Evolutionary conservation across 139 green algal genomes (phyloP).

Genomic region (Micractinium conductrix): DNA sequence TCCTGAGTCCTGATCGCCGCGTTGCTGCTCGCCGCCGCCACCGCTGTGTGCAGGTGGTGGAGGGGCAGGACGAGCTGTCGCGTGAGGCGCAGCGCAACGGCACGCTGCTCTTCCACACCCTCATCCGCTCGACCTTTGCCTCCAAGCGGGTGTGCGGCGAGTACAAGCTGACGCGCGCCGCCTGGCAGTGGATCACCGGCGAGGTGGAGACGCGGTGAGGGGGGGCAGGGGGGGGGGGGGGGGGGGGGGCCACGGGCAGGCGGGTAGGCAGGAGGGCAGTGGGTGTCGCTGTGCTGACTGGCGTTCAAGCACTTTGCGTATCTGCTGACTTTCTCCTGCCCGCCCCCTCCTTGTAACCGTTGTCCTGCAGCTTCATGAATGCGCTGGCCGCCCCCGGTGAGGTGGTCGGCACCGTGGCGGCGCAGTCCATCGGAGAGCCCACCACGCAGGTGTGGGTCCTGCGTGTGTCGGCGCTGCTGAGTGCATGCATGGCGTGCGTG

Average conservation of each 20-base stretch:
- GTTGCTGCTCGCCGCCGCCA: too few species aligned
- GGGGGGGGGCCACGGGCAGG: neutral
- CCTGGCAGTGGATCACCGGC: conserved; percentile 93
- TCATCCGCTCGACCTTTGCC: conserved; percentile 87
- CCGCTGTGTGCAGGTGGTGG: conserved; percentile 64
- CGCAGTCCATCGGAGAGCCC: conserved; percentile 97
- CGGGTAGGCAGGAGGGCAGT: neutral
- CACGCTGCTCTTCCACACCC: conserved; percentile 90
- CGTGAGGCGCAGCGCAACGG: conserved; percentile 96
- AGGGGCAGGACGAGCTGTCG: conserved; percentile 82
- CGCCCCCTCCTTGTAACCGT: too few species aligned
- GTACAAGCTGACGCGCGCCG: conserved; percentile 80
- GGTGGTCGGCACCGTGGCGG: conserved; percentile 94
- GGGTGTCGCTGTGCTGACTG: neutral
- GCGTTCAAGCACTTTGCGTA: neutral
- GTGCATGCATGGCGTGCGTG: neutral
- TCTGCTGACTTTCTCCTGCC: neutral
- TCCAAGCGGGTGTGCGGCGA: conserved; percentile 90
- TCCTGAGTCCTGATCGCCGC: too few species aligned
- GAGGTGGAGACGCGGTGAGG: conserved; percentile 78
- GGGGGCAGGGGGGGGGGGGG: neutral
- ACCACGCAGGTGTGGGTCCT: conserved; percentile 72
- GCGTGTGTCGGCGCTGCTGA: neutral
- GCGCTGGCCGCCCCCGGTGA: conserved; percentile 81
- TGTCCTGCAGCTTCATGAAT: conserved; percentile 50